Evolutionary conservation across 2,329 filamentous ascomycete genomes (phyloP).

Genomic region (Exophiala xenobiotica): DNA sequence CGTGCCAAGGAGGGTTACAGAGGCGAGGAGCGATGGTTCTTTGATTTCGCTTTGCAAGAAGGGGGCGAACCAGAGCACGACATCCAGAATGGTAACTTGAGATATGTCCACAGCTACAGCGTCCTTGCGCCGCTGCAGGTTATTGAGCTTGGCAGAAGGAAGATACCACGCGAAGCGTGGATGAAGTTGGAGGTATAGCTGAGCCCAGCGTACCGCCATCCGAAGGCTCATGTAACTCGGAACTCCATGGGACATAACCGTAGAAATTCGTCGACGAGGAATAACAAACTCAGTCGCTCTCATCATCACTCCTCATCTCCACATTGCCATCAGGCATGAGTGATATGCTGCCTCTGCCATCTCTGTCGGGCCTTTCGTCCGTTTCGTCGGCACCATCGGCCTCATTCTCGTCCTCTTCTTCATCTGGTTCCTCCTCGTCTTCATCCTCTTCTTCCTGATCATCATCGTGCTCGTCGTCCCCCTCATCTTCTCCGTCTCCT

Average conservation of each 20-base stretch:
- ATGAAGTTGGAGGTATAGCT: no score
- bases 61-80: not conserved
- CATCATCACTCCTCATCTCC: constrained; percentile 30
- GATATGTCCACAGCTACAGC: constrained; percentile 5
- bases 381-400: constrained; percentile 26
- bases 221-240: no score
- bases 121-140: constrained; percentile 15
- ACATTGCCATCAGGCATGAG: constrained; percentile 27
- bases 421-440: constrained; percentile 18
- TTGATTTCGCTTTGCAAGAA: constrained; percentile 13
- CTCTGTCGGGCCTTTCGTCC: constrained; percentile 27
- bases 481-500: constrained; percentile 32
- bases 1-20: constrained; percentile 6
- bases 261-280: no score
- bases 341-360: constrained; percentile 19
- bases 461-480: constrained; percentile 25
- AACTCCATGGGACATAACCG: no score
- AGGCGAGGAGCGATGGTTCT: constrained; percentile 25
- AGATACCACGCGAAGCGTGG: constrained; percentile 5
- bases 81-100: not conserved
- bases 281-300: constrained; percentile 28
- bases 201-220: no score
- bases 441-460: constrained; percentile 29
- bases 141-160: constrained; percentile 14
- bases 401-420: constrained; percentile 26